Evolutionary conservation across 2,329 filamentous ascomycete genomes (phyloP).

Genomic region (Aspergillus carbonarius): DNA sequence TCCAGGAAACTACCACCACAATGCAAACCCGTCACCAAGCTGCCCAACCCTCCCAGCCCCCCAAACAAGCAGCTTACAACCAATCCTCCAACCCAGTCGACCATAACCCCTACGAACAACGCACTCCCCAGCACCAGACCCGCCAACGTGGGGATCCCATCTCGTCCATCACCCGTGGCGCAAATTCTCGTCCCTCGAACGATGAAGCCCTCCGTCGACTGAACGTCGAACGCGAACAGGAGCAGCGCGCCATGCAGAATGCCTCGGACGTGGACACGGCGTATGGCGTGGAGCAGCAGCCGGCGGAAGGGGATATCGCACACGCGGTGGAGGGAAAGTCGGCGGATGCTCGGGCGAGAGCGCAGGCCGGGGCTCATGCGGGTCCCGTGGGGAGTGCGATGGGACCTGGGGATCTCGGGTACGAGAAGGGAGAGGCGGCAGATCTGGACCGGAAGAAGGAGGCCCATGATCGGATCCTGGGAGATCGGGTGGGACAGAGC

Average conservation of each 20-base stretch:
- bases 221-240: conserved; percentile 15
- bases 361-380: conserved; percentile 37
- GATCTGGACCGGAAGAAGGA: conserved; percentile 36
- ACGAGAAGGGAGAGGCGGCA: conserved; percentile 34
- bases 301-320: conserved; percentile 36
- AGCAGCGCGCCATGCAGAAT: conserved; percentile 17
- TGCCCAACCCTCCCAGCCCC: conserved; percentile 30
- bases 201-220: conserved; percentile 25
- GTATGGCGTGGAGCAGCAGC: conserved; percentile 39
- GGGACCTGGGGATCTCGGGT: conserved; percentile 30
- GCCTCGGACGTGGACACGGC: conserved; percentile 31
- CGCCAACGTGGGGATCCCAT: conserved; percentile 27
- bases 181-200: conserved; percentile 30
- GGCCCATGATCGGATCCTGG: conserved; percentile 35
- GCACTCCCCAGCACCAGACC: conserved; percentile 3
- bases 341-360: conserved; percentile 18
- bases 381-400: conserved; percentile 33
- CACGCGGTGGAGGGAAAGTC: conserved; percentile 29
- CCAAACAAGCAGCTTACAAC: conserved; percentile 35
- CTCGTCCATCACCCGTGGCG: conserved; percentile 25
- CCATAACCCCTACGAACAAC: conserved; percentile 30
- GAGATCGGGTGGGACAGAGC: conserved; percentile 24
- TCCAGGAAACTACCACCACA: conserved; percentile 6
- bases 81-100: conserved; percentile 36
- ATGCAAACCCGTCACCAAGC: conserved; percentile 20